Conservation (phyloP, 352 stramenopile genomes). For the Phytophthora pseudosyringae region DNA sequence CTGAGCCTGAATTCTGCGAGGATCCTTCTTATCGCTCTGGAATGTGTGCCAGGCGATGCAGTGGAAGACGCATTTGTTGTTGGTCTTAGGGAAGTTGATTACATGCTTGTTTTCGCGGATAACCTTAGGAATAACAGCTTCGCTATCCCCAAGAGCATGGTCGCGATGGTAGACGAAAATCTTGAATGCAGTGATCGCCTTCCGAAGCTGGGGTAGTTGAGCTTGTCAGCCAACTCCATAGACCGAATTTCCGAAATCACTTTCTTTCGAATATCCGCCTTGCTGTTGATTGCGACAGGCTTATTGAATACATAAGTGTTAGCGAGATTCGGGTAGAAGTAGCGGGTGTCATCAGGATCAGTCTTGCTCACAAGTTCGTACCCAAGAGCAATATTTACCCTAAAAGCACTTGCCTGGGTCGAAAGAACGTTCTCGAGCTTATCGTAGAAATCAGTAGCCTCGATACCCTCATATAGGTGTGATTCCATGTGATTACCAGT, state of each 20-base stretch:
- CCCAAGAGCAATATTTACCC: neutral
- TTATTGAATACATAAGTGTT: neutral
- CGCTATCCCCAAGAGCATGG: neutral
- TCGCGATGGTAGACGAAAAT: neutral
- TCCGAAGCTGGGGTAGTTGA: neutral
- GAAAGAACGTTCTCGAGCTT: neutral
- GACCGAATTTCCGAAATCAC: neutral
- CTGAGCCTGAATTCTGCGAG: neutral
- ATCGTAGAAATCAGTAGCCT: neutral
- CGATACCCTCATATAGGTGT: neutral
- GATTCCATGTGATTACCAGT: neutral
- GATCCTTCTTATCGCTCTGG: neutral
- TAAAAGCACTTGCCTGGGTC: neutral
- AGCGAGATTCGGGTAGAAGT: neutral
- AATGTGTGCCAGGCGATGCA: neutral
- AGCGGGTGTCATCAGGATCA: neutral
- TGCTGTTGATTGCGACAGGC: neutral
- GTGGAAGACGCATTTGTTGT: conserved; percentile 2
- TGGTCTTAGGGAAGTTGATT: conserved; percentile 1
- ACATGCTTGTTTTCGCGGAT: neutral
- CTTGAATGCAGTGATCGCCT: conserved; percentile 2
- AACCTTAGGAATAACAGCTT: neutral
- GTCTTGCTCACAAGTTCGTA: neutral
- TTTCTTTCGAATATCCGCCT: neutral
- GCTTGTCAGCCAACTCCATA: conserved; percentile 4